phyloP scores from a whole-genome alignment of 352 stramenopile genomes.

The Globisporangium recalcitrans region DNA sequence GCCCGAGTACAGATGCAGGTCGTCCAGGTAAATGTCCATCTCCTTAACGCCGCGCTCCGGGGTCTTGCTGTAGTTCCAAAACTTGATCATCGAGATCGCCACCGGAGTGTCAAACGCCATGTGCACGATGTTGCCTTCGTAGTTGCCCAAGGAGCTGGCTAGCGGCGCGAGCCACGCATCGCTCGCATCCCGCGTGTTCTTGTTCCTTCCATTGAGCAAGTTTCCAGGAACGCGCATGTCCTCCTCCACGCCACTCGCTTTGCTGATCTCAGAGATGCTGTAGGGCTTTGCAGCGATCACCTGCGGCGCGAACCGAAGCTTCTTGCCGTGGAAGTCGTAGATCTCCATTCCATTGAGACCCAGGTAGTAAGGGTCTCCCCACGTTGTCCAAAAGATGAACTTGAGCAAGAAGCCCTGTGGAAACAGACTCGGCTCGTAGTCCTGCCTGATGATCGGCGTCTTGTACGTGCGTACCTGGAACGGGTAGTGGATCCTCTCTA shows the following conservation, averaged over 20 bases:
- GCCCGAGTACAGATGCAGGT: conserved; percentile 76
- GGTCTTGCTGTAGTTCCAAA: conserved; percentile 89
- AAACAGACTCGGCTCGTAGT: conserved; percentile 83
- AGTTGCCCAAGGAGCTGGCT: conserved; percentile 53
- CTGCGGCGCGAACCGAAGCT: conserved; percentile 28
- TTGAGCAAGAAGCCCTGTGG: conserved; percentile 86
- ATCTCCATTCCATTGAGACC: conserved; percentile 80
- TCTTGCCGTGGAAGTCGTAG: conserved; percentile 49
- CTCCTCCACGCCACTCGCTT: neutral
- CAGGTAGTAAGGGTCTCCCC: conserved; percentile 83
- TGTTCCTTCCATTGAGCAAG: conserved; percentile 56
- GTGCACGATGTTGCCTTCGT: conserved; percentile 64
- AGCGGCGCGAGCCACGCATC: conserved; percentile 73
- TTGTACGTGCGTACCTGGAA: conserved; percentile 49
- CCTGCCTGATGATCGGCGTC: conserved; percentile 70
- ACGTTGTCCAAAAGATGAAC: conserved; percentile 73
- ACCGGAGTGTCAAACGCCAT: conserved; percentile 66
- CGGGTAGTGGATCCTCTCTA: conserved; percentile 36
- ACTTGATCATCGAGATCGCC: conserved; percentile 78
- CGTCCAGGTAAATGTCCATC: conserved; percentile 83
- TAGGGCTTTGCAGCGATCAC: conserved; percentile 50
- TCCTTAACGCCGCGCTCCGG: conserved; percentile 78
- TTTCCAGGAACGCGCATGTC: conserved; percentile 53
- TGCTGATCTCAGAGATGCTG: conserved; percentile 47
- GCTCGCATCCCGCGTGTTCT: conserved; percentile 70